A percentile compares a stretch with the other conserved stretches of the same genome.
Conservation (phyloP, 352 stramenopile genomes). For the Peronospora farinosa region DNA sequence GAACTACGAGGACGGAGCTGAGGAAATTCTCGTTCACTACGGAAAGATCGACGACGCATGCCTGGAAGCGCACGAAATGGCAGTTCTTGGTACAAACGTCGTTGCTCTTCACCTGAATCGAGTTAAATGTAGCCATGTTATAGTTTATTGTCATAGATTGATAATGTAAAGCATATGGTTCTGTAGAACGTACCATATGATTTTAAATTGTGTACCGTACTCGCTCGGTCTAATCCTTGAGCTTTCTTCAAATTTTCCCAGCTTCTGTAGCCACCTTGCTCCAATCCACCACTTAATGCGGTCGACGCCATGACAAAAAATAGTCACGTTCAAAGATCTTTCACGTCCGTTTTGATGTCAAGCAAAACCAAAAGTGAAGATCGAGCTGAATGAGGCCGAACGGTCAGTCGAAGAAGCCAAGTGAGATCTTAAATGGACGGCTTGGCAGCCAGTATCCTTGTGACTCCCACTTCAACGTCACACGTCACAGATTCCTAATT, state of each 20-base stretch:
- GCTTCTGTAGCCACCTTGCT: constrained; percentile 23
- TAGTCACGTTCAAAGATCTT: neutral
- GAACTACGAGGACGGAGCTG: constrained; percentile 47
- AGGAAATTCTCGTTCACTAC: constrained; percentile 52
- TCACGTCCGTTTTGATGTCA: neutral
- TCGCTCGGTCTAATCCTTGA: constrained; percentile 58
- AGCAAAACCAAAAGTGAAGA: constrained; percentile 20
- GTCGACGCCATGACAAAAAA: constrained; percentile 6
- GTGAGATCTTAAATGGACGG: constrained; percentile 1
- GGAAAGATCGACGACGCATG: constrained; percentile 61
- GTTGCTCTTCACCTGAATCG: constrained; percentile 51
- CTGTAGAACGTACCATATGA: constrained; percentile 38
- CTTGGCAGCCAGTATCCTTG: constrained; percentile 18
- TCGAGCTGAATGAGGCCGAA: neutral
- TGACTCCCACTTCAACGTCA: constrained; percentile 16
- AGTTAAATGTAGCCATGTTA: neutral
- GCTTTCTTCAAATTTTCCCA: constrained; percentile 62
- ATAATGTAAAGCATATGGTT: neutral
- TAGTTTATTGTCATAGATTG: neutral
- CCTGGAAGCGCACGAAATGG: constrained; percentile 54
- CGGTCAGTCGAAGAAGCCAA: neutral
- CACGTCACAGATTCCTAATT: constrained; percentile 14
- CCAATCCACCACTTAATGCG: constrained; percentile 12
- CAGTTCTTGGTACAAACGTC: constrained; percentile 61
- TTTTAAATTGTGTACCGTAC: constrained; percentile 60